phyloP scores from a whole-genome alignment of 75 land plant species.

The Sequoiadendron giganteum region DNA sequence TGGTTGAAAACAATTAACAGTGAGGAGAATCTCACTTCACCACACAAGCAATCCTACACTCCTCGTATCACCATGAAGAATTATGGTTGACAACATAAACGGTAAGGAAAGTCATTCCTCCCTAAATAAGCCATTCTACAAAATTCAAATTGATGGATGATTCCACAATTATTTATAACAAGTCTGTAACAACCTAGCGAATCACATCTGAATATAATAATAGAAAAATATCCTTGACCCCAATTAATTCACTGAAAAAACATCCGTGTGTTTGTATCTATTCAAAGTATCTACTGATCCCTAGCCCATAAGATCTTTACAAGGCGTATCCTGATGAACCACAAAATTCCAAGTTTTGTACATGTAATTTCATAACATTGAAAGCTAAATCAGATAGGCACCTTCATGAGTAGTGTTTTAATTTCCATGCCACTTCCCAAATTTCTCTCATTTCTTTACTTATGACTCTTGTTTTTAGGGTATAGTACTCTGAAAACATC shows the following conservation, averaged over 20 bases:
- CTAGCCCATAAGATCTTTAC: background rate
- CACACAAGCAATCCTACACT: background rate
- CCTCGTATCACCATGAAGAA: background rate
- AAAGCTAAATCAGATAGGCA: background rate
- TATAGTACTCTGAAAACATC: no score
- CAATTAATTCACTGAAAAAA: background rate
- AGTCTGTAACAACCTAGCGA: background rate
- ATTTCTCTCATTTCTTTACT: background rate
- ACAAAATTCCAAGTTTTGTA: background rate
- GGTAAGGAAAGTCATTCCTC: background rate
- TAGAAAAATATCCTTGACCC: background rate
- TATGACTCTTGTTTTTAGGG: background rate
- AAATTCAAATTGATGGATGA: background rate
- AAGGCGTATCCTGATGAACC: no score
- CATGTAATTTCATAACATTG: background rate
- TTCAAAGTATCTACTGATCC: background rate
- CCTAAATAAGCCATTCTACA: background rate
- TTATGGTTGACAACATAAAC: background rate
- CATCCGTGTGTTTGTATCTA: background rate
- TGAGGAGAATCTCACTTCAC: background rate
- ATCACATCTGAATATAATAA: background rate
- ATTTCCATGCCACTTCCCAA: background rate
- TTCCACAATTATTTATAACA: background rate
- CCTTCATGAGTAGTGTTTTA: background rate
- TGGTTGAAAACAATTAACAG: background rate